These are phyloP conservation scores for Dittrichia graveolens DNA, from an alignment of 129 eudicot genomes.

Conservation along the genomic window DNA sequence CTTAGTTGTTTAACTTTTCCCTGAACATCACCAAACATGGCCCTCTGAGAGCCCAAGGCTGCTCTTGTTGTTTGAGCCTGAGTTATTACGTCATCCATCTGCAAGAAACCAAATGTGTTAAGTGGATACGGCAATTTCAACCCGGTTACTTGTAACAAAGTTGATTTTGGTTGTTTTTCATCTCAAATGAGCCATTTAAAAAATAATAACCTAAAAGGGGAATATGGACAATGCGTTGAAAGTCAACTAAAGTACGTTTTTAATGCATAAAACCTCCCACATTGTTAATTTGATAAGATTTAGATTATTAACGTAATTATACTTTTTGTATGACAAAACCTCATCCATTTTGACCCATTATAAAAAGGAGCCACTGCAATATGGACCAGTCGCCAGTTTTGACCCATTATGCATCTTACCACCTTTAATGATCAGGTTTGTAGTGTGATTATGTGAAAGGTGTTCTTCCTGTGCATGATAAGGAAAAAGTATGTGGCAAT, in stretches of 20 bases:
- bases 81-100: conserved; percentile 95
- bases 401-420: neutral
- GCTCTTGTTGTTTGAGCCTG: conserved; percentile 90
- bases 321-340: neutral
- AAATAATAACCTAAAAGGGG: neutral
- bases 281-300: neutral
- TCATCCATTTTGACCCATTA: neutral
- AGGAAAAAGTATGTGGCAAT: neutral
- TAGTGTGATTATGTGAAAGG: neutral
- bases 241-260: neutral
- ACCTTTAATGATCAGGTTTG: neutral
- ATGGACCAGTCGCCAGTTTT: too few species aligned
- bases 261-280: neutral
- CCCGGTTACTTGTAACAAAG: neutral
- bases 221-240: neutral
- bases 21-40: conserved; percentile 90
- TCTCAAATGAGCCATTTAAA: neutral
- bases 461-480: conserved; percentile 10
- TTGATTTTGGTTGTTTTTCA: neutral
- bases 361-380: too few species aligned
- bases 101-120: conserved; percentile 12
- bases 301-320: neutral
- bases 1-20: conserved; percentile 90
- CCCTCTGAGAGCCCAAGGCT: conserved; percentile 76
- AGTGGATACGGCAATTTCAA: neutral